phyloP scores from a whole-genome alignment of 257 asterid species.

The Plantago major region DNA sequence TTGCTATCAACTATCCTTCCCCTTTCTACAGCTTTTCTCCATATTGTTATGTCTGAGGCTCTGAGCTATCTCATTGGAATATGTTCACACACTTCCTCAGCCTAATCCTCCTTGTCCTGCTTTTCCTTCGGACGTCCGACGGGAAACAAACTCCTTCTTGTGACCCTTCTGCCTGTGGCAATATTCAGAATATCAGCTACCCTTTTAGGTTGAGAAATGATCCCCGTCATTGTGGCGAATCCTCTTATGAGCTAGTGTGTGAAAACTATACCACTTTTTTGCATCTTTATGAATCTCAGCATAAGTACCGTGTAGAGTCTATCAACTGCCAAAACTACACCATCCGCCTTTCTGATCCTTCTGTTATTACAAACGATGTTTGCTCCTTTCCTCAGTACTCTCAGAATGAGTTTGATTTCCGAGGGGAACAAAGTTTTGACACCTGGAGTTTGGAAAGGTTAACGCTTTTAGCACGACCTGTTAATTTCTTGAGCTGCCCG shows the following conservation, averaged over 20 bases:
- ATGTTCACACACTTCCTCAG: neutral
- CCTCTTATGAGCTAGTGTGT: constrained; percentile 17
- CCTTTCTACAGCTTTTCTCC: too few species aligned
- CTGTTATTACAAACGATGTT: constrained; percentile 1
- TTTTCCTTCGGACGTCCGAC: neutral
- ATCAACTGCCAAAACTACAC: constrained; percentile 18
- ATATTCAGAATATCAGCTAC: constrained; percentile 20
- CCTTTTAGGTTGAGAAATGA: constrained; percentile 29
- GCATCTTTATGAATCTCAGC: neutral
- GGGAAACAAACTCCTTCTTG: neutral
- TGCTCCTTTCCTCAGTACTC: constrained; percentile 21
- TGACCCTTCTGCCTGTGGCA: constrained; percentile 27
- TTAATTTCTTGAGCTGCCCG: constrained; percentile 25
- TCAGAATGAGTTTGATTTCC: neutral
- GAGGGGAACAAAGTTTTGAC: too few species aligned
- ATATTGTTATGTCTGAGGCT: too few species aligned
- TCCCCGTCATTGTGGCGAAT: constrained; percentile 16
- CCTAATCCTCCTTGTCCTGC: neutral
- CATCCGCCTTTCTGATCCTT: constrained; percentile 22
- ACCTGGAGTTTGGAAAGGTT: too few species aligned
- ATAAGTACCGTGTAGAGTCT: constrained; percentile 8
- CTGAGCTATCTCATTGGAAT: neutral
- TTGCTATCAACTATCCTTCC: too few species aligned
- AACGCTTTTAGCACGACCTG: neutral
- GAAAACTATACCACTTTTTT: constrained; percentile 18